Evolutionary conservation across 371 early-diverging fungal species (phyloP), one percentile per base, ranked within the genome.

Genomic region (Sporodiniella umbellata): DNA sequence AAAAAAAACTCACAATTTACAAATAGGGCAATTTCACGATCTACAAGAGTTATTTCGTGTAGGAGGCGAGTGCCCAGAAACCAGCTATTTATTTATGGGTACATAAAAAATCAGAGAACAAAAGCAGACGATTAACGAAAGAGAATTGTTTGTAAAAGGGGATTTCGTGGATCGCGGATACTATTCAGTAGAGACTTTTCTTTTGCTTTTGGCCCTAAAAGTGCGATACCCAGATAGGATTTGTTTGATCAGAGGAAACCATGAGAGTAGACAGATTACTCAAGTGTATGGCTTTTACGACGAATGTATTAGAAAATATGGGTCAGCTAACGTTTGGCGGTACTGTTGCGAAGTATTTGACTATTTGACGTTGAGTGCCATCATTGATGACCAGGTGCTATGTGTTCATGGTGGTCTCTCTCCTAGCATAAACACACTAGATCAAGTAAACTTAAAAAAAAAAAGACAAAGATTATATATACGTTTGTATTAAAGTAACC

Each of bases 161-260:
- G 99, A 99, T 69, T 99, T 99, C 83, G 99, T 99, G 3, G 99
- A 99, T 78, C 89, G 99, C 48, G 99, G 99, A 26, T 97, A 92
- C 60, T 98, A 99, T 73, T 91, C 92, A 42, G 97, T 99, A 14
- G 99, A 99, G 70, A 99, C 99, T 0, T 94, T 99, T 66, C 67
- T 96, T n/a, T 80, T 99, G n/a, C 74, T 99, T 51, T 68, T 99
- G 15, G 97, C 98, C 4, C 79, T 98, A 2, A 99, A 99, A 79
- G 94, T 94, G 43, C 84, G 95, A 67, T 88, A 93, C 68, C 96
- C 96, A 8, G 94, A 95, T 66, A 79, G 94, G 56, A 96, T 99
- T 37, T 96, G 95, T 22, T 72, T 99, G 21, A 93, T 99, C 53
- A 84, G 99, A 47, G 99, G 99, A 42, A 99, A 99, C 76, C 99